Evolutionary conservation across 768 basidiomycete species (phyloP).

Genomic region (Collybia sp.): DNA sequence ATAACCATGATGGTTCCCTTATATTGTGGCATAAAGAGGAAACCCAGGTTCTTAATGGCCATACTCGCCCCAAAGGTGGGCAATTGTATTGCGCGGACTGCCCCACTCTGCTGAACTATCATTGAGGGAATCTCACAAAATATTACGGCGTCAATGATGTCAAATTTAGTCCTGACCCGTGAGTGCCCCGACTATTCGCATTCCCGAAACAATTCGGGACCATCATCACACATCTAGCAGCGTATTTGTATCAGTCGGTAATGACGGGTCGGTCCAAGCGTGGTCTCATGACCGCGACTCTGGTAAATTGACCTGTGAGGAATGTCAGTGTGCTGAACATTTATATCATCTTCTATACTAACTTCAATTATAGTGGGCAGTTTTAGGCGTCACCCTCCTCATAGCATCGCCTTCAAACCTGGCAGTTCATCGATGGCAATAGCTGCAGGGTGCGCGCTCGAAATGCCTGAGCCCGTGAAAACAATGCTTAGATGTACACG

Average conservation of each 20-base stretch:
- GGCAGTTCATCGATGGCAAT: slow-evolving; percentile 10
- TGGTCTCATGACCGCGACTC: slow-evolving; percentile 31
- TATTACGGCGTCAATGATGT: slow-evolving; percentile 55
- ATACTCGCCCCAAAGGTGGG: slow-evolving; percentile 8
- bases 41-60: slow-evolving; percentile 12
- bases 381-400: slow-evolving; percentile 17
- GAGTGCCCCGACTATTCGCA: slow-evolving; percentile 8
- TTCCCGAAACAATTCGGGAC: neutral
- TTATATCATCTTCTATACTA: slow-evolving; percentile 1
- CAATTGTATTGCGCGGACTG: slow-evolving; percentile 3
- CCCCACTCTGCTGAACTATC: neutral
- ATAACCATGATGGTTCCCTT: slow-evolving; percentile 45
- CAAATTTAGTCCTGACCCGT: slow-evolving; percentile 49
- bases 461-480: slow-evolving; percentile 1
- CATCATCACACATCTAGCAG: slow-evolving; percentile 19
- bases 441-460: slow-evolving; percentile 5
- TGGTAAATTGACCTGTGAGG: slow-evolving; percentile 8
- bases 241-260: slow-evolving; percentile 42
- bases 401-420: slow-evolving; percentile 12
- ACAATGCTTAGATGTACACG: slow-evolving; percentile 6
- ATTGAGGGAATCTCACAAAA: slow-evolving; percentile 23
- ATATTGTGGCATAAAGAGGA: slow-evolving; percentile 30
- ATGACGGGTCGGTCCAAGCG: slow-evolving; percentile 34
- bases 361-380: slow-evolving; percentile 5
- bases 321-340: slow-evolving; percentile 3